Evolutionary conservation across 176 grass and related monocot species (phyloP).

Genomic region (maize (Zea mays)): Zm-B73-REFERENCE-NAM-5.0 NC_050100.1:136079501-136080000

Average conservation of each 20-base stretch:
- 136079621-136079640: not conserved
- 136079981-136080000: slow-evolving; percentile 57
- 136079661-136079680: not conserved
- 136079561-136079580: too few relatives aligned
- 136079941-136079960: not conserved
- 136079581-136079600: slow-evolving; percentile 7
- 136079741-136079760: slow-evolving; percentile 77
- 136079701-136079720: slow-evolving; percentile 30
- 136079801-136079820: slow-evolving; percentile 41
- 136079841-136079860: slow-evolving; percentile 54
- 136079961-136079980: slow-evolving; percentile 58
- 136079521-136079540: slow-evolving; percentile 17
- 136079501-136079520: slow-evolving; percentile 42
- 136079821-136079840: slow-evolving; percentile 68
- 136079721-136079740: slow-evolving; percentile 51
- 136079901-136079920: not conserved
- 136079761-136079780: slow-evolving; percentile 81
- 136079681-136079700: not conserved
- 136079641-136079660: not conserved
- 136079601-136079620: too few relatives aligned
- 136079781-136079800: slow-evolving; percentile 69
- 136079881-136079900: not conserved
- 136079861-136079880: slow-evolving; percentile 54
- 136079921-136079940: not conserved
- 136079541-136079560: slow-evolving; percentile 42